Percentiles rank a stretch among this genome's conserved stretches.
Conservation (phyloP, 176 grass and related monocot genomes). For the Phoenix dactylifera region DNA sequence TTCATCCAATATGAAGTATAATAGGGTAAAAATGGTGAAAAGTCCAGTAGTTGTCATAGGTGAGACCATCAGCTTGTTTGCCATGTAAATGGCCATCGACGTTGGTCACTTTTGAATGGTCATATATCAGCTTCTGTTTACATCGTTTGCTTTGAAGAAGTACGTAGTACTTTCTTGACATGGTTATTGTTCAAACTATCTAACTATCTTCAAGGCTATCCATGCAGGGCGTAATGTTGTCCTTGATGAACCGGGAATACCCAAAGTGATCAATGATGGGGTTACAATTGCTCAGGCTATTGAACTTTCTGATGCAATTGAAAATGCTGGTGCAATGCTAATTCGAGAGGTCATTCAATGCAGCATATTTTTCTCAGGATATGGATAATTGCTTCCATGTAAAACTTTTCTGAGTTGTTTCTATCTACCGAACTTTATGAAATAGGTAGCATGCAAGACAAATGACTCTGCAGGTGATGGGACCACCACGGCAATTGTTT, state of each 20-base stretch:
- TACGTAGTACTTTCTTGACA: conserved; percentile 4
- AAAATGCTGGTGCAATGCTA: conserved; percentile 72
- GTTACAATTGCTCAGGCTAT: conserved; percentile 79
- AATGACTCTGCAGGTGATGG: conserved; percentile 74
- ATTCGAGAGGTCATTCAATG: conserved; percentile 55
- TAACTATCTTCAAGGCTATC: neutral
- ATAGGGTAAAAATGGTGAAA: no score
- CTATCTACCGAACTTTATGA: conserved; percentile 17
- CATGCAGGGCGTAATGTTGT: conserved; percentile 85
- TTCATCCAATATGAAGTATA: no score
- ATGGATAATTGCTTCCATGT: neutral
- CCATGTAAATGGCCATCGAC: no score
- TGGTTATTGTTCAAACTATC: conserved; percentile 2
- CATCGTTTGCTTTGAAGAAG: no score
- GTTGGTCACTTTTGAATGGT: no score
- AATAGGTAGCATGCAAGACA: conserved; percentile 72
- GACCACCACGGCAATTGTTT: conserved; percentile 86
- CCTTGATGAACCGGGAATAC: conserved; percentile 71
- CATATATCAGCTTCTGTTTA: no score
- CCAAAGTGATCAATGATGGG: conserved; percentile 91
- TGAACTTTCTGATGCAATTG: conserved; percentile 62
- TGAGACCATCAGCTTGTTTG: no score
- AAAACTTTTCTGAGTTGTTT: neutral
- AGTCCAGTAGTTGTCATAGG: no score
- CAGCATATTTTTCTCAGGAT: no score